phyloP scores from a whole-genome alignment of 441 rosid genomes.

The Erysimum pusillum region DNA sequence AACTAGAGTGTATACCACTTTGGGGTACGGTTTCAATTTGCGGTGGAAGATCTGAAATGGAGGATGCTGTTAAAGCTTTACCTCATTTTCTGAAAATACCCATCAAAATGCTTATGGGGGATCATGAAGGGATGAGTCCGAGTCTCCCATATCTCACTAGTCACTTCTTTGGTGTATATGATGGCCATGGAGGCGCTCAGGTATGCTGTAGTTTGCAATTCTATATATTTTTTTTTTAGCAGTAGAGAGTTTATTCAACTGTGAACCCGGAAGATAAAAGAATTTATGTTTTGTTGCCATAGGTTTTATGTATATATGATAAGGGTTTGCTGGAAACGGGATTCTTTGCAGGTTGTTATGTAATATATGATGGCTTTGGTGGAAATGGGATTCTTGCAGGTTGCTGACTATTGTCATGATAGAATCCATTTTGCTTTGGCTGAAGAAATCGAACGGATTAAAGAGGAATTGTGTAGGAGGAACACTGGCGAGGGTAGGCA shows the following conservation, averaged over 20 bases:
- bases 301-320: constrained; percentile 44
- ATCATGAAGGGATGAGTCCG: constrained; percentile 67
- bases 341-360: constrained; percentile 42
- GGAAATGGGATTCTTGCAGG: constrained; percentile 61
- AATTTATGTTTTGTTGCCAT: constrained; percentile 31
- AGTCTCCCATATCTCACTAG: constrained; percentile 69
- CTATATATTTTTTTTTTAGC: constrained; percentile 8
- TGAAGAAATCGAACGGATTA: constrained; percentile 69
- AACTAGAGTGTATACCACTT: constrained; percentile 83
- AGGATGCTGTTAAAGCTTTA: constrained; percentile 71
- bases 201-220: constrained; percentile 50
- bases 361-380: constrained; percentile 46
- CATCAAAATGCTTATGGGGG: constrained; percentile 76
- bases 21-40: constrained; percentile 81
- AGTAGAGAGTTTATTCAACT: constrained; percentile 10
- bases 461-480: constrained; percentile 51
- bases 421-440: constrained; percentile 73
- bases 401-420: constrained; percentile 82
- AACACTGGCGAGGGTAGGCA: constrained; percentile 56
- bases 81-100: constrained; percentile 81
- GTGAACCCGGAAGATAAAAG: constrained; percentile 3
- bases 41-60: constrained; percentile 91
- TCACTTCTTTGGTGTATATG: constrained; percentile 92
- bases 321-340: constrained; percentile 44
- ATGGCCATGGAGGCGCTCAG: constrained; percentile 97